Evolutionary conservation across 805 yeast species (phyloP), one percentile per base, ranked within the genome.

Genomic region (Kazachstania taianensis): DNA sequence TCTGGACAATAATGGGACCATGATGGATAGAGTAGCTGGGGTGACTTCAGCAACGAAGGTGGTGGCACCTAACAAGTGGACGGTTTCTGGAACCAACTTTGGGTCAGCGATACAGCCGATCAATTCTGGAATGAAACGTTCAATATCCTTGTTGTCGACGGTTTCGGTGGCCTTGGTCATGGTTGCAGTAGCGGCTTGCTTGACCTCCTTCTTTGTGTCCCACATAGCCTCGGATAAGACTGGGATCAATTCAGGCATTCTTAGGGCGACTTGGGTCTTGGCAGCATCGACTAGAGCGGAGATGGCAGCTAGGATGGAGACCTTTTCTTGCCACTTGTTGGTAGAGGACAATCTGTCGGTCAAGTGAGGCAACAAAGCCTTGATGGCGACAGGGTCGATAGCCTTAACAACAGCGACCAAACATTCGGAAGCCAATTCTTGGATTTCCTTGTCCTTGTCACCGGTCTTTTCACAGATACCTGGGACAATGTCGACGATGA

Each of bases 221-320:
- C 99, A 92, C 97, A 92, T 92, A 59, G 96, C 85, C 75, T 92
- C 99, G 55, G 98, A 92, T 59, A 92, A 73, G 52, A 81, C 92
- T 67, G 99, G 98, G 59, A 92, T 89, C 66, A 92, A 78, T 75
- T 92, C 97, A 60, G 97, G 95, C 97, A 92, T 92, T 78, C 98
- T 86, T 60, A 92, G 76, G 55, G 98, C 95, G 53, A 92, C 73
- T 75, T 87, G 99, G 56, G 69, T 81, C 69, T 87, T 89, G 55
- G 98, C 96, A 53, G 85, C 73, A 63, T 84, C 94, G 55, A 92
- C 98, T 60, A 89, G 73, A 52, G 76, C 75, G 49, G 94, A 67
- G 59, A 92, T 71, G 57, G 94, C 81, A 61, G 75, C 75, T 65
- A 92, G 74, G 56, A 87, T 71, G 53, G 95, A 82, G 59, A 80